These are phyloP conservation scores for Sporormia fimetaria DNA, from an alignment of 495 filamentous ascomycete species.

Conservation along the genomic window DNA sequence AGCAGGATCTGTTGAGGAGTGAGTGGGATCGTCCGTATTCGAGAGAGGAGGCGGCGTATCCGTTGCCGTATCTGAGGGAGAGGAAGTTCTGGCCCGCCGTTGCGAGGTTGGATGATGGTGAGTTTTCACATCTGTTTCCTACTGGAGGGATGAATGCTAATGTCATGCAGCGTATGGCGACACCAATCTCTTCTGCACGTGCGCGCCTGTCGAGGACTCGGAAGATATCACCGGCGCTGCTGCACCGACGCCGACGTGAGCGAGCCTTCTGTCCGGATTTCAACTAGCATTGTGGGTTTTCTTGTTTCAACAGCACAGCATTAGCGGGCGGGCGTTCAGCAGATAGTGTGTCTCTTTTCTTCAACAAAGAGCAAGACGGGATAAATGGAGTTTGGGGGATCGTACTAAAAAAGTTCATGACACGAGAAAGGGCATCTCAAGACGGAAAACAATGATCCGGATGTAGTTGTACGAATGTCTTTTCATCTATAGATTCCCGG, in stretches of 20 bases:
- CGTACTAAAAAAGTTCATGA: too few relatives aligned
- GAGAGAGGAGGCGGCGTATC: slow-evolving; percentile 79
- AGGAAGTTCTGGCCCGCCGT: slow-evolving; percentile 99
- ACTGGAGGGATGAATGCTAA: background rate
- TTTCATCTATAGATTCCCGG: too few relatives aligned
- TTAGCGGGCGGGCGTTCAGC: too few relatives aligned
- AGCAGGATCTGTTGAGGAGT: slow-evolving; percentile 62
- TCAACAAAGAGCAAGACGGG: too few relatives aligned
- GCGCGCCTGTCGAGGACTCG: slow-evolving; percentile 66
- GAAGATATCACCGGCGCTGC: slow-evolving; percentile 32
- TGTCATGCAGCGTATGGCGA: slow-evolving; percentile 66
- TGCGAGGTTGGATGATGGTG: slow-evolving; percentile 76
- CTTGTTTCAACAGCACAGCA: too few relatives aligned
- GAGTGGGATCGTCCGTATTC: slow-evolving; percentile 73
- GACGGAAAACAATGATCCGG: too few relatives aligned
- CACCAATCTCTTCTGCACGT: slow-evolving; percentile 90
- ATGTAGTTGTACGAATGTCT: too few relatives aligned
- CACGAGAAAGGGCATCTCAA: too few relatives aligned
- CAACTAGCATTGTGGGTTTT: too few relatives aligned
- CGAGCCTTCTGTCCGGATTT: too few relatives aligned
- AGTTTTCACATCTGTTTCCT: slow-evolving; percentile 6
- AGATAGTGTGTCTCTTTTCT: too few relatives aligned
- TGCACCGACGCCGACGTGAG: slow-evolving; percentile 33
- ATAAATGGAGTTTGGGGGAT: too few relatives aligned
- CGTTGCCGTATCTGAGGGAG: slow-evolving; percentile 71